These are phyloP conservation scores for Gossypium anomalum DNA, from an alignment of 345 rosid genomes.

Conservation along the genomic window DNA sequence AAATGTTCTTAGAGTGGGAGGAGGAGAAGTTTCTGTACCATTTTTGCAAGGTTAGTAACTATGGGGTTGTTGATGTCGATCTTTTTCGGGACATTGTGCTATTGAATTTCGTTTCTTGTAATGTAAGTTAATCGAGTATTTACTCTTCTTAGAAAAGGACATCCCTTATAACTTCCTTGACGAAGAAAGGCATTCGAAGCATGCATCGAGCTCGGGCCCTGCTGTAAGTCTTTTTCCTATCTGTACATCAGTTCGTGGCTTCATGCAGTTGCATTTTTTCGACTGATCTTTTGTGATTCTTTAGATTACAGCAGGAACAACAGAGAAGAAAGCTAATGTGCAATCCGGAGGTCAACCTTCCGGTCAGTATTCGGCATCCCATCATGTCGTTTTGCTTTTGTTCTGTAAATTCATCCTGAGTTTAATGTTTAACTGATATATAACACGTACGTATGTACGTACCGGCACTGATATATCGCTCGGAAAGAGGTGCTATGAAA, in stretches of 20 bases:
- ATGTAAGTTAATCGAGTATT: slow-evolving; percentile 10
- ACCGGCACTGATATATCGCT: background rate
- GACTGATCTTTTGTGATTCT: slow-evolving; percentile 17
- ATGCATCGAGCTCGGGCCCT: slow-evolving; percentile 81
- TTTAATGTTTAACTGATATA: background rate
- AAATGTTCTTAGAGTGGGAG: slow-evolving; percentile 84
- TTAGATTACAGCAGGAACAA: slow-evolving; percentile 42
- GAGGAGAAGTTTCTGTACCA: slow-evolving; percentile 96
- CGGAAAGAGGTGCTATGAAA: background rate
- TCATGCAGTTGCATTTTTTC: background rate
- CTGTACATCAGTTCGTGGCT: background rate
- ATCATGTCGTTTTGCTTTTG: background rate
- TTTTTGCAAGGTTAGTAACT: slow-evolving; percentile 73
- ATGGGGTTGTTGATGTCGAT: slow-evolving; percentile 15
- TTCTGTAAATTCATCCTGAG: background rate
- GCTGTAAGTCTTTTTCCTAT: slow-evolving; percentile 36
- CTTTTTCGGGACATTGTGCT: background rate
- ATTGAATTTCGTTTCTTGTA: background rate
- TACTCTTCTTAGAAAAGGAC: slow-evolving; percentile 69
- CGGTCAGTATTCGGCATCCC: slow-evolving; percentile 40
- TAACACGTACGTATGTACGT: background rate
- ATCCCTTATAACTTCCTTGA: slow-evolving; percentile 73
- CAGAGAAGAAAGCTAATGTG: slow-evolving; percentile 37
- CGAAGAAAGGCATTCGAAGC: slow-evolving; percentile 62
- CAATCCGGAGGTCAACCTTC: slow-evolving; percentile 48